These are phyloP conservation scores for Yarrowia bubula DNA, from an alignment of 805 yeast species.

Conservation along the genomic window DNA sequence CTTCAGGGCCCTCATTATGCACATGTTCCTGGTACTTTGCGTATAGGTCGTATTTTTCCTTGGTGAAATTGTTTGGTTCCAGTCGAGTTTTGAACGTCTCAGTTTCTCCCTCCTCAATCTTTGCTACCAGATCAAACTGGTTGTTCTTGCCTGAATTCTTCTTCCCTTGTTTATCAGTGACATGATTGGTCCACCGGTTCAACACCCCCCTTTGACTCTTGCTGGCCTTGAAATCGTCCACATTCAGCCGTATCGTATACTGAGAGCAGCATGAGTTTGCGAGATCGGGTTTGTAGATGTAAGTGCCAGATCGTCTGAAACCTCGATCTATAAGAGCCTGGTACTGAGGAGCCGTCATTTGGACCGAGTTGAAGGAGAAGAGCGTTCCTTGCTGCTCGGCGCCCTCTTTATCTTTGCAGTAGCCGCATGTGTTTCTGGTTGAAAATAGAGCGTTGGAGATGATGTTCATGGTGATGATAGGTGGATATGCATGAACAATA, in stretches of 20 bases:
- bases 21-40: conserved; percentile 67
- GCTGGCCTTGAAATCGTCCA: conserved; percentile 46
- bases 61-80: conserved; percentile 52
- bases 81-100: conserved; percentile 37
- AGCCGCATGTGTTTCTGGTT: conserved; percentile 5
- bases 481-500: not conserved
- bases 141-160: conserved; percentile 30
- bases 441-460: conserved; percentile 7
- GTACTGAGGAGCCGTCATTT: conserved; percentile 2
- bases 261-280: conserved; percentile 73
- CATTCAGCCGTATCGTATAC: conserved; percentile 69
- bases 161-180: conserved; percentile 29
- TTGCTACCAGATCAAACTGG: conserved; percentile 38
- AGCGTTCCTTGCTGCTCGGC: not conserved
- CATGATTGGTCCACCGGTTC: conserved; percentile 52
- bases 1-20: conserved; percentile 55
- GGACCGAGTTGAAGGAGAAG: conserved; percentile 1
- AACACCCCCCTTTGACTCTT: conserved; percentile 68
- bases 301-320: conserved; percentile 74
- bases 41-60: conserved; percentile 53
- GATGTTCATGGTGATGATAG: conserved; percentile 10
- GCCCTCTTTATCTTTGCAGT: conserved; percentile 19
- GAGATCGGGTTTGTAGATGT: conserved; percentile 64
- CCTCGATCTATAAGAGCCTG: conserved; percentile 48
- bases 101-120: conserved; percentile 44